Evolutionary conservation across 2,329 filamentous ascomycete species (phyloP), one percentile per base, ranked within the genome.

Genomic region (Didymella pomorum): DNA sequence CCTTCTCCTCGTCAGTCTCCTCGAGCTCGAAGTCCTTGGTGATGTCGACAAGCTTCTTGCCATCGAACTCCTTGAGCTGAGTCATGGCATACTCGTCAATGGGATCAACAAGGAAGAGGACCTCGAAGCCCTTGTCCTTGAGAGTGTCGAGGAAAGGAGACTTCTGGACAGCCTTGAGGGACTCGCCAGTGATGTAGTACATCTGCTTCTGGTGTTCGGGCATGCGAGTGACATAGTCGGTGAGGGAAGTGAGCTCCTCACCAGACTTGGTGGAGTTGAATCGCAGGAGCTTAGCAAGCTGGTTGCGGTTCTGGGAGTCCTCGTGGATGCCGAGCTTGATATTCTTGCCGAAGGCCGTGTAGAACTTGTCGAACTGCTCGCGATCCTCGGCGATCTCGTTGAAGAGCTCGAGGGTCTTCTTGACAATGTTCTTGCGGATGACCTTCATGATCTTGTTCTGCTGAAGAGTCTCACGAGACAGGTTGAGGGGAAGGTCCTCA

Each of bases 391-490:
- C 89, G 67, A 99, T 99, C 87, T 99, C 95, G 76, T 89, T 88
- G 90, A 99, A 99, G 80, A 99, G 92, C 87, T 99, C 95, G 69
- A 99, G 92, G 68, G 92, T 92, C 92, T 99, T 99, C 93, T 98
- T 99, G 87, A 99, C 93, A 69, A 99, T 97, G 90, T 99, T 99
- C 93, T 99, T 99, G 89, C 96, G 96, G 88, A 98, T 98, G 82
- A 98, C 95, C 91, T 98, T 98, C 95, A 98, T 98, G 87, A 99
- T 99, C 93, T 98, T 98, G 91, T 98, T 99, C 87, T 98, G 95
- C 85, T 99, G 95, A 49, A 99, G 92, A 58, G 94, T 98, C 89
- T 99, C 95, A 90, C 95, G 95, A 78, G 95, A 98, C 85, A 99
- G 83, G 89, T 99, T 99, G 81, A 99, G 91, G 73, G 95, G 95